phyloP scores from a whole-genome alignment of 768 basidiomycete genomes.

The Leucosporidium creatinivorum region DNA sequence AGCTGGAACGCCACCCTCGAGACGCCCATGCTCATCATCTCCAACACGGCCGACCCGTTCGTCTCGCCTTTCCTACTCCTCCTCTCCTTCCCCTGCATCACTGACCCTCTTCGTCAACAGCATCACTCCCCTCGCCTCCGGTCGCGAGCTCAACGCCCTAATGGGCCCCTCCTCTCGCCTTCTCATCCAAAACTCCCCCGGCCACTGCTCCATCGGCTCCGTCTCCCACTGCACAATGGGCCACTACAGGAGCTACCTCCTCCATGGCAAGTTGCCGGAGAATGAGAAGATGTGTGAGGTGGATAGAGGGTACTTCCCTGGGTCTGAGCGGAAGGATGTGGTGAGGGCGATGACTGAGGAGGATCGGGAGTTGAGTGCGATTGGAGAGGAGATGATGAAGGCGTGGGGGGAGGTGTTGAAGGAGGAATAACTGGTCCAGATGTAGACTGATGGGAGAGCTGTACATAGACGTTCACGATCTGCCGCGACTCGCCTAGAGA shows the following conservation, averaged over 20 bases:
- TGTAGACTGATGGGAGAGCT: no score
- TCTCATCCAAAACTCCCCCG: slow-evolving; percentile 6
- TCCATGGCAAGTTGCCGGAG: neutral
- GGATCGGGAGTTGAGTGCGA: neutral
- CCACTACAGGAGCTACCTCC: slow-evolving; percentile 35
- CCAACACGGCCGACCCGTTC: slow-evolving; percentile 7
- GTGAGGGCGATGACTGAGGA: neutral
- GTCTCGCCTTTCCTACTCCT: neutral
- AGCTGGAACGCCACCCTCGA: neutral
- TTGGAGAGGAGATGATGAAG: neutral
- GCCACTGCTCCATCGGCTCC: slow-evolving; percentile 1
- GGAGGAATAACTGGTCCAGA: neutral
- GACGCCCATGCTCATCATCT: slow-evolving; percentile 1
- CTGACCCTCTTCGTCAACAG: neutral
- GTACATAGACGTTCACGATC: no score
- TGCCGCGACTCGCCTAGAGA: no score
- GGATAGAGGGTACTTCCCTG: slow-evolving; percentile 1
- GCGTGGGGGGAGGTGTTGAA: neutral
- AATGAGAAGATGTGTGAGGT: neutral
- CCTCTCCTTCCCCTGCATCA: neutral
- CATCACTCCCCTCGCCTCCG: neutral
- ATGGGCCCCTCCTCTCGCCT: slow-evolving; percentile 1
- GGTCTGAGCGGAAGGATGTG: neutral
- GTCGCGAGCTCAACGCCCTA: slow-evolving; percentile 1
- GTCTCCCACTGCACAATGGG: neutral